These are phyloP conservation scores for Ogataea dorogensis DNA, from an alignment of 805 yeast genomes.

Conservation along the genomic window DNA sequence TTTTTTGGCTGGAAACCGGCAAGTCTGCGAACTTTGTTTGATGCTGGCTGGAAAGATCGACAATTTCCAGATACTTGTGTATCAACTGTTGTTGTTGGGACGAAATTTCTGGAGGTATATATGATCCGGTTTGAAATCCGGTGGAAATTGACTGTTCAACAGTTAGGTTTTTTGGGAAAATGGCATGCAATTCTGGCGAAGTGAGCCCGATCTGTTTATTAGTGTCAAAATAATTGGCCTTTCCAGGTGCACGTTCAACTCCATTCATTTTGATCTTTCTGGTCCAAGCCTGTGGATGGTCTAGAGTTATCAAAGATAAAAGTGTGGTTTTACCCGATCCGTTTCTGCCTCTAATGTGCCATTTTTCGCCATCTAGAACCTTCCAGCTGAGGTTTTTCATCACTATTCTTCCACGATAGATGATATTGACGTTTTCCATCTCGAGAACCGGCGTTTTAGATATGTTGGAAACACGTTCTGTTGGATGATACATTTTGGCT, in stretches of 20 bases:
- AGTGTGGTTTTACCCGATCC: constrained; percentile 94
- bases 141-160: constrained; percentile 62
- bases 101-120: constrained; percentile 45
- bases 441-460: constrained; percentile 37
- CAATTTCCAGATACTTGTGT: constrained; percentile 45
- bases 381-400: constrained; percentile 63
- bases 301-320: constrained; percentile 81
- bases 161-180: constrained; percentile 63
- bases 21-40: constrained; percentile 51
- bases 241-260: constrained; percentile 69
- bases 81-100: constrained; percentile 38
- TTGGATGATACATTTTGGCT: constrained; percentile 9
- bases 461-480: not conserved
- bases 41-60: constrained; percentile 40
- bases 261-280: constrained; percentile 63
- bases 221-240: constrained; percentile 70
- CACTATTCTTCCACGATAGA: constrained; percentile 62
- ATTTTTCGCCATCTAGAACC: constrained; percentile 68
- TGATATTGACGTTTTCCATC: constrained; percentile 60
- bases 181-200: constrained; percentile 89
- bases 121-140: constrained; percentile 72
- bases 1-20: constrained; percentile 71
- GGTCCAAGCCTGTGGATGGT: constrained; percentile 96
- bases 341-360: constrained; percentile 88
- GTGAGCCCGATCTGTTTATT: constrained; percentile 80